Base-by-base conservation (phyloP, 2,329 filamentous ascomycete genomes). In the Fusarium protoensiforme region DNA sequence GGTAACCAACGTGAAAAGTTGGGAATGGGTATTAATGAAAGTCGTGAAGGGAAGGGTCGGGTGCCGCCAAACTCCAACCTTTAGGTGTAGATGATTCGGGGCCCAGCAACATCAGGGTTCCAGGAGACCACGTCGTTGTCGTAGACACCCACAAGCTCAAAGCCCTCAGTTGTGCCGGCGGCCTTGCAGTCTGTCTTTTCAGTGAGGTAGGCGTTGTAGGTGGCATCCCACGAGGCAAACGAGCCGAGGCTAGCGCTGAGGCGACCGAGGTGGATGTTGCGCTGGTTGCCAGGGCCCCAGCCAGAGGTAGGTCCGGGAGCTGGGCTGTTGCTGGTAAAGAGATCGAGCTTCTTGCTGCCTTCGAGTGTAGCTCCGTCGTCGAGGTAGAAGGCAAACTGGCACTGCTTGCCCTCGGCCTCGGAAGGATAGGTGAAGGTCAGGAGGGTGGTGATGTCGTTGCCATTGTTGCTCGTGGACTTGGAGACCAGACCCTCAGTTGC, bases 371-470 rank as follows among this genome's bases (percentile, higher is more conserved):
- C 71, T 51, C 59, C 61, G 64, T 72, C 61, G 29, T 71, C 64
- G 39, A 80, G 75, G 58, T 60, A 73, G 71, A 81, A 80, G 57
- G 67, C 62, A 46, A 81, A 73, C 31, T 72, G 72, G 72, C 79
- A 80, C 57, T 75, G 67, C 57, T 68, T 74, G 51, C 75, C 78
- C 13, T 64, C 41, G 1, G 71, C 62, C 7, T 48, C 68, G 31
- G 61, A 48, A 57, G 76, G 75, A 59, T 80, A 79, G n/a, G 69
- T 75, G 43, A 80, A 80, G 54, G 77, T 79, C 29, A 79, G 35
- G 41, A 80, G 78, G 51, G 78, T 73, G 33, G 77, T 80, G 62
- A 73, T 68, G 65, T 80, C 78, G 53, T 78, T 67, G 61, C 76
- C 74, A 3, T 39, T 57, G 70, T 79, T 77, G 67, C 62, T 62